phyloP scores from a whole-genome alignment of 495 filamentous ascomycete genomes.

The Glarea lozoyensis region DNA sequence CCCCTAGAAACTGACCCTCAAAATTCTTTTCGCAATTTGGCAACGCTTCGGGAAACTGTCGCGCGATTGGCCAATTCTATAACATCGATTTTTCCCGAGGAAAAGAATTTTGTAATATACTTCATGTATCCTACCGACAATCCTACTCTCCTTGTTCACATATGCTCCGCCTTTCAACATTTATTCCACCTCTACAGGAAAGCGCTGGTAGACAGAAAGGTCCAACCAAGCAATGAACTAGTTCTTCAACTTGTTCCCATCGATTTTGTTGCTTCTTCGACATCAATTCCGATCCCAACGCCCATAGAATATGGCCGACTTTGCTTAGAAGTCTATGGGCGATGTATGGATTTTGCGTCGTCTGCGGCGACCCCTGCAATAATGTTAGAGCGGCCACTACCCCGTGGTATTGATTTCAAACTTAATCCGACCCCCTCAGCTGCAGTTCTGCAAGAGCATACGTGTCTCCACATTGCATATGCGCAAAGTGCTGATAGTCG shows the following conservation, averaged over 20 bases:
- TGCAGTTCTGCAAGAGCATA: conserved; percentile 74
- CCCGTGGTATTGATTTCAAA: conserved; percentile 71
- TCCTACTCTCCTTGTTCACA: conserved; percentile 56
- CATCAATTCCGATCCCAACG: conserved; percentile 56
- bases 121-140: conserved; percentile 69
- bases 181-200: conserved; percentile 63
- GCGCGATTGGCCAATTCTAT: conserved; percentile 30
- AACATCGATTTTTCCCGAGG: conserved; percentile 31
- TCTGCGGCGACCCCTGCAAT: conserved; percentile 59
- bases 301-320: conserved; percentile 58
- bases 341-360: conserved; percentile 54
- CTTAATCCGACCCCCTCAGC: conserved; percentile 55
- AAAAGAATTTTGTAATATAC: conserved; percentile 75
- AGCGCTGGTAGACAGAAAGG: conserved; percentile 40
- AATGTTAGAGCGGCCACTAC: conserved; percentile 61
- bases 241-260: conserved; percentile 78
- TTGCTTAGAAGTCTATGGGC: conserved; percentile 79
- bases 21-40: conserved; percentile 14
- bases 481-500: conserved; percentile 70
- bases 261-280: conserved; percentile 55
- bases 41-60: conserved; percentile 24
- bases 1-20: conserved; percentile 8
- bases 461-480: conserved; percentile 80
- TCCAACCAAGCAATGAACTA: conserved; percentile 51
- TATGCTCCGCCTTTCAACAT: conserved; percentile 69